phyloP scores from a whole-genome alignment of 2,329 filamentous ascomycete species.

The Apiospora marii region DNA sequence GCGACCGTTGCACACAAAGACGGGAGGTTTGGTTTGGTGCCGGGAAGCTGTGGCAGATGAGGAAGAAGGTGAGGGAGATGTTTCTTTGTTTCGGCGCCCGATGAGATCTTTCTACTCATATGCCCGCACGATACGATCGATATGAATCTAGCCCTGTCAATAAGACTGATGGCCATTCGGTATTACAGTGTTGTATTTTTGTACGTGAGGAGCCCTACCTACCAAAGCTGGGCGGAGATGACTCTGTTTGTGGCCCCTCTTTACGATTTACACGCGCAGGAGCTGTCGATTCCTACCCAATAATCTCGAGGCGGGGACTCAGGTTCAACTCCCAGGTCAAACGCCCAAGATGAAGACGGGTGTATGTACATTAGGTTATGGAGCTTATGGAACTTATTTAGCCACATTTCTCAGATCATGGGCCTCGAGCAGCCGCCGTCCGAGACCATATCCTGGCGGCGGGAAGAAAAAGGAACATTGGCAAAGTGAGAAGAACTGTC shows the following conservation, averaged over 20 bases:
- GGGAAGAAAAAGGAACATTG: constrained; percentile 12
- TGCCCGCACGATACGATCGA: neutral
- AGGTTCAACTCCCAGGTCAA: neutral
- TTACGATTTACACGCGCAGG: constrained; percentile 12
- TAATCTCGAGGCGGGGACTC: constrained; percentile 1
- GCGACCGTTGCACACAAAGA: neutral
- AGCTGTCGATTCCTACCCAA: constrained; percentile 17
- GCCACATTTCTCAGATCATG: neutral
- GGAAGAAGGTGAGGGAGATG: constrained; percentile 15
- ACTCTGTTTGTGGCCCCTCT: constrained; percentile 15
- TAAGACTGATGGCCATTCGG: neutral
- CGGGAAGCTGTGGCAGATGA: constrained; percentile 10
- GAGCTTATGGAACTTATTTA: neutral
- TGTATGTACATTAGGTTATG: neutral
- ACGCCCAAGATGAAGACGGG: constrained; percentile 3
- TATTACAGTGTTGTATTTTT: constrained; percentile 17
- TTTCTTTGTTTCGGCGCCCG: constrained; percentile 11
- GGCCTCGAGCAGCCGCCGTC: constrained; percentile 3
- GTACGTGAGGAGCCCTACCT: constrained; percentile 13
- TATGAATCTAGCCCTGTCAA: constrained; percentile 5
- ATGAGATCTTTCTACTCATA: constrained; percentile 14
- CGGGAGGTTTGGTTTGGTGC: neutral
- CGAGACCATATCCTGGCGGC: neutral
- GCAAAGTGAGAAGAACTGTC: constrained; percentile 25
- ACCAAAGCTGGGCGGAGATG: neutral